Percentiles rank a stretch among this genome's conserved stretches.
These are phyloP conservation scores for Aspergillus ellipticus DNA, from an alignment of 495 filamentous ascomycete genomes.

Conservation along the genomic window DNA sequence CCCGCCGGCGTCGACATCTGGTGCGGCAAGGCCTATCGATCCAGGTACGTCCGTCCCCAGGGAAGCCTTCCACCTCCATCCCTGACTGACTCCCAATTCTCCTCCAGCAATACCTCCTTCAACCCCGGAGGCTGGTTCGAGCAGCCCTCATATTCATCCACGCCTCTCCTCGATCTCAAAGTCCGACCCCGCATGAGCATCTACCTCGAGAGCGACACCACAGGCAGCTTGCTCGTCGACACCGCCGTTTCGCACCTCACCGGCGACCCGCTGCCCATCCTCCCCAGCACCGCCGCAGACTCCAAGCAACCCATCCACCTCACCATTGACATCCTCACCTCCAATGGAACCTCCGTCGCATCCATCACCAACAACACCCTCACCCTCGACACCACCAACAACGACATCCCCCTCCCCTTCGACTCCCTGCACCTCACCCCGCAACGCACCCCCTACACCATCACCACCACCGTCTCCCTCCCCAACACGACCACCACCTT, in stretches of 20 bases:
- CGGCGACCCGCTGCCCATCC: background rate
- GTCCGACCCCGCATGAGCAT: slow-evolving; percentile 58
- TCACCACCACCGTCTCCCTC: background rate
- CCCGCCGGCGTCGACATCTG: slow-evolving; percentile 37
- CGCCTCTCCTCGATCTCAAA: slow-evolving; percentile 51
- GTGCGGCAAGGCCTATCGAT: slow-evolving; percentile 58
- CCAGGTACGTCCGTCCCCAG: slow-evolving; percentile 31
- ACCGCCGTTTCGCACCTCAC: slow-evolving; percentile 43
- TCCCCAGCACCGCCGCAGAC: background rate
- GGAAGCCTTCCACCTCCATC: background rate
- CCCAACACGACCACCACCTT: background rate
- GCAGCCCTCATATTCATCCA: slow-evolving; percentile 39
- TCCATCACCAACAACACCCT: background rate
- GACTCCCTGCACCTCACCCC: background rate
- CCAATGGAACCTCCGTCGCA: background rate
- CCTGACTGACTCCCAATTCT: background rate
- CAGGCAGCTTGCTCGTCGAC: slow-evolving; percentile 59
- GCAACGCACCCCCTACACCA: background rate
- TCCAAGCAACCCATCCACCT: background rate
- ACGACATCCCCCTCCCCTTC: background rate
- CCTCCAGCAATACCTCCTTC: slow-evolving; percentile 49
- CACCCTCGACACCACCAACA: background rate
- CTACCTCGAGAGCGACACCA: slow-evolving; percentile 42
- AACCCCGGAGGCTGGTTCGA: slow-evolving; percentile 58
- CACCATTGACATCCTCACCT: background rate